Conservation (phyloP, 768 basidiomycete species). For the Boletus reticuloceps region DNA sequence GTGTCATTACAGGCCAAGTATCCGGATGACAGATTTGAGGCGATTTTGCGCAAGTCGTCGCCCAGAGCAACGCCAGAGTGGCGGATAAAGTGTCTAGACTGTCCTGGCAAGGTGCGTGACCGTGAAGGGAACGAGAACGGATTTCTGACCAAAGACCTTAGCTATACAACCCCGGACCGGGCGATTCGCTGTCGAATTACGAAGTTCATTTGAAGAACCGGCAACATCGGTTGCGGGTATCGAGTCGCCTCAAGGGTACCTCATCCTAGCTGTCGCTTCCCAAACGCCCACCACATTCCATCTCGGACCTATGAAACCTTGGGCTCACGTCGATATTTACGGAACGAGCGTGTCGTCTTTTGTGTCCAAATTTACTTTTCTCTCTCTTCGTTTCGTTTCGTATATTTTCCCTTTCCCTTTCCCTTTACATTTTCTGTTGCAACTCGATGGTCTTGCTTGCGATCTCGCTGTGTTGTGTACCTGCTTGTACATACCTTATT, state of each 20-base stretch:
- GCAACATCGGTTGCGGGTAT: slow-evolving; percentile 73
- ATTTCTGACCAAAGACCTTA: slow-evolving; percentile 26
- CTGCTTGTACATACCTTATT: slow-evolving; percentile 38
- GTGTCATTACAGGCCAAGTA: slow-evolving; percentile 67
- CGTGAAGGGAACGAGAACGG: neutral
- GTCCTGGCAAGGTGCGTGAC: slow-evolving; percentile 78
- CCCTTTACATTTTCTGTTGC: slow-evolving; percentile 6
- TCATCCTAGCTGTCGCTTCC: slow-evolving; percentile 20
- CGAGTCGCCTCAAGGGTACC: slow-evolving; percentile 41
- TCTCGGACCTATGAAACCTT: slow-evolving; percentile 11
- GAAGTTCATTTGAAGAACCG: slow-evolving; percentile 91
- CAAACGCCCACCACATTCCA: neutral
- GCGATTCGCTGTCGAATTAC: slow-evolving; percentile 83
- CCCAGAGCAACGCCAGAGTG: slow-evolving; percentile 69
- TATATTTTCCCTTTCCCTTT: neutral
- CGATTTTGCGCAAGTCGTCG: slow-evolving; percentile 59
- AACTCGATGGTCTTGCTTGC: slow-evolving; percentile 21
- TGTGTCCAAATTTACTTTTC: slow-evolving; percentile 1
- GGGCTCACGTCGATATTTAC: slow-evolving; percentile 16
- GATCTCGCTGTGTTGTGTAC: slow-evolving; percentile 23
- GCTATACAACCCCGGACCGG: slow-evolving; percentile 90
- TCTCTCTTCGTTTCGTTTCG: neutral
- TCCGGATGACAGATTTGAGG: slow-evolving; percentile 80
- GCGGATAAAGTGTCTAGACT: slow-evolving; percentile 89
- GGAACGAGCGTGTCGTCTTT: slow-evolving; percentile 9